A percentile compares a stretch with the other conserved stretches of the same genome.
These are phyloP conservation scores for Platanthera zijinensis DNA, from an alignment of 106 monocot genomes.

Conservation along the genomic window DNA sequence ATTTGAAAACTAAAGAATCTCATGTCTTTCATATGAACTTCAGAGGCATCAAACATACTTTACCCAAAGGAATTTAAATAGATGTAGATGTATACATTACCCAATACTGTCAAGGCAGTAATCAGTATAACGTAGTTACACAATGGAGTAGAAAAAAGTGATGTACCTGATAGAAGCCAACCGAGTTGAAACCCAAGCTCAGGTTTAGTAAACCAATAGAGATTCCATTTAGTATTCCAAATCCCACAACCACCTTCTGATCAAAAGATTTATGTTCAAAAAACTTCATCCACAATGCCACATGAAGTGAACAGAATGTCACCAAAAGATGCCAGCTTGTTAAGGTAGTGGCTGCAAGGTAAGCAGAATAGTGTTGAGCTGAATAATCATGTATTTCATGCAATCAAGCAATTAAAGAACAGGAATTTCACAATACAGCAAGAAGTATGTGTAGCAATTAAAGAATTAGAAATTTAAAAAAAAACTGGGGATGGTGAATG, in stretches of 20 bases:
- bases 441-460: neutral
- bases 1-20: too few species aligned
- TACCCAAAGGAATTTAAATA: too few species aligned
- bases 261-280: conserved; percentile 94
- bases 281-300: conserved; percentile 74
- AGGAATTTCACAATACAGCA: neutral
- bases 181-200: conserved; percentile 91
- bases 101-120: neutral
- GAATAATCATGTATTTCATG: neutral
- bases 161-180: conserved; percentile 95
- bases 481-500: neutral
- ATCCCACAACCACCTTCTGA: conserved; percentile 74
- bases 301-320: conserved; percentile 88
- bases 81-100: too few species aligned
- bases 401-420: neutral
- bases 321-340: conserved; percentile 99
- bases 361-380: neutral
- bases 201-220: conserved; percentile 90
- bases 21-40: too few species aligned
- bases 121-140: neutral
- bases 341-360: conserved; percentile 71
- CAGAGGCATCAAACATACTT: too few species aligned
- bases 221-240: conserved; percentile 90
- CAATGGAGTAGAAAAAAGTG: neutral
- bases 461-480: neutral